A percentile compares a stretch with the other conserved stretches of the same genome.
Evolutionary conservation across 495 filamentous ascomycete genomes (phyloP).

Genomic region (Penicillium macrosclerotiorum): DNA sequence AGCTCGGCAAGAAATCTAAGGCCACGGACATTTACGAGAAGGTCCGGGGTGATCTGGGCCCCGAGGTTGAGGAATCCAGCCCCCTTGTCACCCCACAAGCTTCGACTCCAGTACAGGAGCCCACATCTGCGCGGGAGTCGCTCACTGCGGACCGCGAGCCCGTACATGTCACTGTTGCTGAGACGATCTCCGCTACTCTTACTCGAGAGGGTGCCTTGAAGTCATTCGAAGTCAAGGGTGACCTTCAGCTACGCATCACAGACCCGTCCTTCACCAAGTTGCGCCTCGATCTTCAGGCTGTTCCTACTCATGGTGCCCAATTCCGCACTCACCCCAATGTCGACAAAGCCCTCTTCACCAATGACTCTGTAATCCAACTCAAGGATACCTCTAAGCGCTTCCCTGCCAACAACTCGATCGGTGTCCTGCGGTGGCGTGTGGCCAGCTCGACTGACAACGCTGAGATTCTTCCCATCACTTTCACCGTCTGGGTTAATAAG

Average conservation of each 20-base stretch:
- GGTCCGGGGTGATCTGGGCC: conserved; percentile 83
- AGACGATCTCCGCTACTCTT: conserved; percentile 82
- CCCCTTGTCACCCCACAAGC: conserved; percentile 70
- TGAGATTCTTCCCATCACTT: conserved; percentile 77
- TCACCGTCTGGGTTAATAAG: conserved; percentile 95
- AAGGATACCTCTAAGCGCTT: conserved; percentile 82
- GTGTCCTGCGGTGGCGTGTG: conserved; percentile 84
- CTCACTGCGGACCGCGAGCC: conserved; percentile 71
- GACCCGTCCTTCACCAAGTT: conserved; percentile 85
- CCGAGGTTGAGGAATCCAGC: conserved; percentile 70
- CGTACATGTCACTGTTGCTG: conserved; percentile 81
- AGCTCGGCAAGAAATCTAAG: conserved; percentile 96
- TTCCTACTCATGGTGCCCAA: conserved; percentile 73
- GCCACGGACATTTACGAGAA: conserved; percentile 94
- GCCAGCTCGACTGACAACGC: conserved; percentile 71
- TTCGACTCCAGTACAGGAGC: conserved; percentile 52
- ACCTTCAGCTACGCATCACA: conserved; percentile 82
- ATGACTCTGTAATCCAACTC: conserved; percentile 75
- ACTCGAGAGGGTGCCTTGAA: conserved; percentile 81
- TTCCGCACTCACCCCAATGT: conserved; percentile 95
- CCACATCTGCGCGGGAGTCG: conserved; percentile 58
- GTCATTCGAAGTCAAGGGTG: conserved; percentile 83
- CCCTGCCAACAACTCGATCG: conserved; percentile 85
- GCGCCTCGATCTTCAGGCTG: conserved; percentile 74
- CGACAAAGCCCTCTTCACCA: conserved; percentile 79